phyloP scores from a whole-genome alignment of 306 rosid species.

The Castanea crenata region DNA sequence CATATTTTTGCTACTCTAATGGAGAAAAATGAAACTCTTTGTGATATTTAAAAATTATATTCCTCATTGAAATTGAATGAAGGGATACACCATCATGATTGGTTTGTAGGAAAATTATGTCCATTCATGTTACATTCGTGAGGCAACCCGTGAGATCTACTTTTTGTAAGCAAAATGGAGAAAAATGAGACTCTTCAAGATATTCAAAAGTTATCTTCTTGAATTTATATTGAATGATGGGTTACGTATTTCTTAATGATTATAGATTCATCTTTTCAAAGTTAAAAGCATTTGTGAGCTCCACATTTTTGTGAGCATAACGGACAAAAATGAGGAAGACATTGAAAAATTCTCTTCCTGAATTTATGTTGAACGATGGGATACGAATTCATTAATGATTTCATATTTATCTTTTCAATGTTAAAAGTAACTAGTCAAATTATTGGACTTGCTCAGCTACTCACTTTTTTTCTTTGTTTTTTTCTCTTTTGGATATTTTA shows the following conservation, averaged over 20 bases:
- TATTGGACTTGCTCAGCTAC: not conserved
- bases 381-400: not conserved
- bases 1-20: too few species aligned
- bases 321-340: not conserved
- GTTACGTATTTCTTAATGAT: not conserved
- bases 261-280: not conserved
- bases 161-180: too few species aligned
- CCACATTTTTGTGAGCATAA: too few species aligned
- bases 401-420: not conserved
- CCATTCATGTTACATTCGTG: too few species aligned
- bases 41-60: too few species aligned
- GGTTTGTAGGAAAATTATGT: too few species aligned
- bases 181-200: too few species aligned
- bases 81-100: too few species aligned
- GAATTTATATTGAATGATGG: not conserved
- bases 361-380: not conserved
- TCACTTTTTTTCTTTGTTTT: not conserved
- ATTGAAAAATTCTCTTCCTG: not conserved
- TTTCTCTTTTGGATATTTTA: not conserved
- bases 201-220: not conserved
- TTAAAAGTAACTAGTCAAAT: not conserved
- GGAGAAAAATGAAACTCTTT: too few species aligned
- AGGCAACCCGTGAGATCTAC: too few species aligned
- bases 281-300: not conserved
- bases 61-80: too few species aligned